Base-by-base conservation (phyloP, 768 basidiomycete species). In the Austroboletus festivus region DNA sequence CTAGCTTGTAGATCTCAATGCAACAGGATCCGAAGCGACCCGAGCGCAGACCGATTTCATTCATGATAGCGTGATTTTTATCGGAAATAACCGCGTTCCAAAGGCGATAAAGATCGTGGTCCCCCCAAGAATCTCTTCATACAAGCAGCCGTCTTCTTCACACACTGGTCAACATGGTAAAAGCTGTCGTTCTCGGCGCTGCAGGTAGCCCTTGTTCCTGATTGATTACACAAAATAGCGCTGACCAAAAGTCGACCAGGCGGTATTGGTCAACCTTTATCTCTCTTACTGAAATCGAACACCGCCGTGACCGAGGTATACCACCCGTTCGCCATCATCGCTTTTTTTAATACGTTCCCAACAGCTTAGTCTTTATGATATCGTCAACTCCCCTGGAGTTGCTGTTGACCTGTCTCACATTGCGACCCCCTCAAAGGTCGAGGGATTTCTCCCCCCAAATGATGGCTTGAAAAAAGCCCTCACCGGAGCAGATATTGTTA, bases 351-450 rank as follows among this genome's bases (percentile, higher is more conserved):
- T 46, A 42, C 44, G n/a, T n/a, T n/a, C n/a, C n/a, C 23, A 44
- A 18, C 60, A 93, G 86, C 86, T 98, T 43, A 74, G 82, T 44
- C 82, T 97, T 51, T 97, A 78, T 67, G 95, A 98, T 91, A 94
- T 97, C 71, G 92, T 94, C 62, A 89, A 92, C 70, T 88, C 93
- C n/a, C 92, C 92, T 15, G 95, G 95, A 64, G 95, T 99, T 54
- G 93, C 93, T 30, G 90, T 85, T 50, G 95, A 99, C 74, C 77
- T 97, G 50, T 86, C 89, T 48, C 95, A 97, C 69, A 94, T 98
- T 71, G 78, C 89, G 44, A 94, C 93, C 31, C 83, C 86, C 11
- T 84, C 92, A 37, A 86, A 87, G 68, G 85, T 93, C 23, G 75
- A 79, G 51, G 93, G 93, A n/a, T 87, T 76, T 67, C 78, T 92